phyloP scores from a whole-genome alignment of 192 early-diverging fungal genomes.

The Powellomyces hirtus region DNA sequence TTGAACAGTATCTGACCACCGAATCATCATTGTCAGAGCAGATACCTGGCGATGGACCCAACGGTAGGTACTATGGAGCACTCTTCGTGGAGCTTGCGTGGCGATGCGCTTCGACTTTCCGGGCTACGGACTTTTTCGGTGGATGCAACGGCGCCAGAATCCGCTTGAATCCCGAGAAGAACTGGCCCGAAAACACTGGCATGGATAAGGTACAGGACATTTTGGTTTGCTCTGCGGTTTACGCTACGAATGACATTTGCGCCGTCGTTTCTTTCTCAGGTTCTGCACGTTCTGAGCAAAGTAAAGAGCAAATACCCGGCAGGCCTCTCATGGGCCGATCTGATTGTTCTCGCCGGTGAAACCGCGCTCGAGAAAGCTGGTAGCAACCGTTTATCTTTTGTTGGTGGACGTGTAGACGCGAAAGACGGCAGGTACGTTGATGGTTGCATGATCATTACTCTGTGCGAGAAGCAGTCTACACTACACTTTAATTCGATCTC shows the following conservation, averaged over 20 bases:
- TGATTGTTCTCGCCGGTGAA: slow-evolving; percentile 40
- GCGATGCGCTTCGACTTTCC: slow-evolving; percentile 31
- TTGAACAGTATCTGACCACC: background rate
- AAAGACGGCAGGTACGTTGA: background rate
- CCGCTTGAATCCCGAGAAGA: slow-evolving; percentile 33
- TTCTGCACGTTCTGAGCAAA: slow-evolving; percentile 65
- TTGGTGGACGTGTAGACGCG: slow-evolving; percentile 28
- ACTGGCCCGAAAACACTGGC: slow-evolving; percentile 71
- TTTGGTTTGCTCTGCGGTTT: no score
- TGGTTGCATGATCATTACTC: no score
- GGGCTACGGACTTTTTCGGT: slow-evolving; percentile 29
- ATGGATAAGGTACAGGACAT: background rate
- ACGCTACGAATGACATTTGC: no score
- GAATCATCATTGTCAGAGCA: background rate
- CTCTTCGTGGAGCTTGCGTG: slow-evolving; percentile 29
- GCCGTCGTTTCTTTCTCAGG: slow-evolving; percentile 48
- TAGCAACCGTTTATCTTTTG: slow-evolving; percentile 27
- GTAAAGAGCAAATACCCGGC: slow-evolving; percentile 80
- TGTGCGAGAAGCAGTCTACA: no score
- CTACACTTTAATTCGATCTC: no score
- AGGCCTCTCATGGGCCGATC: slow-evolving; percentile 68
- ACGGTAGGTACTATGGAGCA: slow-evolving; percentile 23
- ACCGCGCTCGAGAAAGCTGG: slow-evolving; percentile 29
- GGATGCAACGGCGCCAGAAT: slow-evolving; percentile 34
- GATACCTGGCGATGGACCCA: background rate